Evolutionary conservation across 768 basidiomycete species (phyloP).

Genomic region (Calocybe indica): DNA sequence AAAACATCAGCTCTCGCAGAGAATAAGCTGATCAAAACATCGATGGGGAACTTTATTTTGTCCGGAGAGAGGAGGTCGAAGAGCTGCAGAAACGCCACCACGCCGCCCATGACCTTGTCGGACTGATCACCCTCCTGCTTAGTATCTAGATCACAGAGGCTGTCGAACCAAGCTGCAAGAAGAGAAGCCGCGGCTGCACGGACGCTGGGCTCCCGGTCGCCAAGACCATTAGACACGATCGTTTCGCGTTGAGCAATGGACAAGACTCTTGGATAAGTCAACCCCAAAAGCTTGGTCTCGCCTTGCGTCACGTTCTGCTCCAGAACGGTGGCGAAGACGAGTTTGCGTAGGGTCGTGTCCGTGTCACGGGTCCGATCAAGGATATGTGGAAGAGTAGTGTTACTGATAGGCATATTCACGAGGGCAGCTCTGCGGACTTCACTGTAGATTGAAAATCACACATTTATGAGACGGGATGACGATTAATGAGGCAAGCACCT

Average conservation of each 20-base stretch:
- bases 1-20: slow-evolving; percentile 58
- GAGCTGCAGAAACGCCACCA: slow-evolving; percentile 13
- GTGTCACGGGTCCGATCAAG: slow-evolving; percentile 76
- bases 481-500: slow-evolving; percentile 17
- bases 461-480: background rate
- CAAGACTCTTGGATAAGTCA: slow-evolving; percentile 60
- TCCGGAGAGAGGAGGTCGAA: too few species aligned
- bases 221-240: slow-evolving; percentile 76
- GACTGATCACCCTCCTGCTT: slow-evolving; percentile 19
- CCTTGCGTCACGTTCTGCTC: slow-evolving; percentile 27
- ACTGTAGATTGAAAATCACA: slow-evolving; percentile 27
- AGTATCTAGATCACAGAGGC: slow-evolving; percentile 32
- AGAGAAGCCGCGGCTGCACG: slow-evolving; percentile 67
- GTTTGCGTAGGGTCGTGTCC: slow-evolving; percentile 68
- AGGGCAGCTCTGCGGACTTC: slow-evolving; percentile 84
- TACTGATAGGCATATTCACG: slow-evolving; percentile 58
- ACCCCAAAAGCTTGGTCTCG: slow-evolving; percentile 31
- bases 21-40: slow-evolving; percentile 72
- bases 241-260: slow-evolving; percentile 69
- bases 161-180: slow-evolving; percentile 72
- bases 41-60: slow-evolving; percentile 26
- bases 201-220: slow-evolving; percentile 77
- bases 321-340: slow-evolving; percentile 62
- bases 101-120: slow-evolving; percentile 16
- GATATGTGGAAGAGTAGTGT: slow-evolving; percentile 54